Evolutionary conservation across 345 rosid species (phyloP), one percentile per base, ranked within the genome.

Genomic region (Linum usitatissimum): DNA sequence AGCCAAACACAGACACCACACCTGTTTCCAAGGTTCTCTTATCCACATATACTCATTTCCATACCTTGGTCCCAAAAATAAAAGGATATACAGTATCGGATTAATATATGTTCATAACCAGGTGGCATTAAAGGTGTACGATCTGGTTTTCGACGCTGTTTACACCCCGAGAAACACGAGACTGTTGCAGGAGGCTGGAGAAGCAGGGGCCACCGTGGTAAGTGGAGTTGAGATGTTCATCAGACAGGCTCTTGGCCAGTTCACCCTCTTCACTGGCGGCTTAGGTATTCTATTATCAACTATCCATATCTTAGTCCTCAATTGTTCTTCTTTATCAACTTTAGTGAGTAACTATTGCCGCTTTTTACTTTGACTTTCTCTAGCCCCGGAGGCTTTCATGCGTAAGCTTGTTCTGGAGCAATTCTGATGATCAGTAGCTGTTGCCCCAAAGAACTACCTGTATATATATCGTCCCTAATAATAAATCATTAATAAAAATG

Each of bases 341-440:
- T 23, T 23, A 23, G 28, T 23, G 28, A 23, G 28, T 23, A 23
- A 23, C 17, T 18, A 30, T 6, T 40, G 17, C 45, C 53, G 1
- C 17, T 64, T 30, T 58, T 55, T 63, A 20, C 31, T 21, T 53
- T 20, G 36, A 45, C 53, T 68, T 65, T 66, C 63, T 65, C 69
- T 76, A 79, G 80, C 74, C 63, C 80, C 83, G 8, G 80, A 79
- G 66, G 78, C 64, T 21, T 79, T 76, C 74, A 73, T 79, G 66
- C 70, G 80, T 60, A 73, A 76, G 71, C 76, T 76, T 18, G 83
- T 79, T 39, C 58, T 76, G 18, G 78, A 76, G 39, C 74, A 76
- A 64, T 73, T 79, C 61, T 79, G 75, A 74, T 55, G 38, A 34
- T 4, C 4, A 34, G 38, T 7, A 34, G 5, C 28, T 23, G 28